phyloP scores from a whole-genome alignment of 2,329 filamentous ascomycete genomes.

The Penicillium sclerotiorum region DNA sequence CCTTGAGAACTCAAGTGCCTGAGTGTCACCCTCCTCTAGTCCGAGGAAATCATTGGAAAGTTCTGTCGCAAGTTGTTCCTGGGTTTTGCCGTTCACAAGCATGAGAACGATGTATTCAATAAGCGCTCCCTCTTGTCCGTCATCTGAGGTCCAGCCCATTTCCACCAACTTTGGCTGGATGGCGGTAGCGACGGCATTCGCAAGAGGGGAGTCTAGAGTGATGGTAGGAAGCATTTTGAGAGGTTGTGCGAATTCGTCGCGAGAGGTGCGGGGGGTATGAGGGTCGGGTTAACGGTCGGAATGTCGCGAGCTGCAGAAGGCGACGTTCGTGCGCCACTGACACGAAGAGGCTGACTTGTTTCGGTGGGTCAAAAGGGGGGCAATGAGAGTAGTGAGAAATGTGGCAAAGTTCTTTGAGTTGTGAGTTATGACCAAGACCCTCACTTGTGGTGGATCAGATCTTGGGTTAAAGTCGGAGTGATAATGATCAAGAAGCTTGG shows the following conservation, averaged over 20 bases:
- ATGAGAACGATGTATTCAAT: slow-evolving; percentile 97
- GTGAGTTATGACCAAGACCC: neutral
- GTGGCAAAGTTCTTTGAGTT: too few relatives aligned
- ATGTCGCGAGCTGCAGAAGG: too few relatives aligned
- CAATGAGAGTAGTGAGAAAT: neutral
- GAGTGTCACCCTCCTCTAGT: slow-evolving; percentile 78
- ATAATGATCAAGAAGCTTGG: slow-evolving; percentile 6
- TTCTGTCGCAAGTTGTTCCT: slow-evolving; percentile 85
- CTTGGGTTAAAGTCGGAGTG: neutral
- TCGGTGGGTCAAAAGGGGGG: neutral
- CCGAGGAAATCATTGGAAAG: slow-evolving; percentile 84
- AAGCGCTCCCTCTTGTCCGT: slow-evolving; percentile 77
- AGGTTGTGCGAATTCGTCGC: neutral
- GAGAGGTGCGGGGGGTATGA: slow-evolving; percentile 7
- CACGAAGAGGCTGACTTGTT: neutral
- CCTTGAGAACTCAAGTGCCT: slow-evolving; percentile 77
- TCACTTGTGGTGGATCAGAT: neutral
- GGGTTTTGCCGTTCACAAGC: slow-evolving; percentile 92
- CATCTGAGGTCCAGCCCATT: slow-evolving; percentile 85
- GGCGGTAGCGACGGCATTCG: slow-evolving; percentile 76
- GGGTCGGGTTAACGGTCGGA: too few relatives aligned
- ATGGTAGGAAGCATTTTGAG: slow-evolving; percentile 53
- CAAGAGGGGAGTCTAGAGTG: slow-evolving; percentile 80
- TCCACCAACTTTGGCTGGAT: slow-evolving; percentile 92
- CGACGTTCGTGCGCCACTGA: slow-evolving; percentile 5